A percentile compares a stretch with the other conserved stretches of the same genome.
Conservation (phyloP, 2,329 filamentous ascomycete genomes). For the Aspergillus texensis region DNA sequence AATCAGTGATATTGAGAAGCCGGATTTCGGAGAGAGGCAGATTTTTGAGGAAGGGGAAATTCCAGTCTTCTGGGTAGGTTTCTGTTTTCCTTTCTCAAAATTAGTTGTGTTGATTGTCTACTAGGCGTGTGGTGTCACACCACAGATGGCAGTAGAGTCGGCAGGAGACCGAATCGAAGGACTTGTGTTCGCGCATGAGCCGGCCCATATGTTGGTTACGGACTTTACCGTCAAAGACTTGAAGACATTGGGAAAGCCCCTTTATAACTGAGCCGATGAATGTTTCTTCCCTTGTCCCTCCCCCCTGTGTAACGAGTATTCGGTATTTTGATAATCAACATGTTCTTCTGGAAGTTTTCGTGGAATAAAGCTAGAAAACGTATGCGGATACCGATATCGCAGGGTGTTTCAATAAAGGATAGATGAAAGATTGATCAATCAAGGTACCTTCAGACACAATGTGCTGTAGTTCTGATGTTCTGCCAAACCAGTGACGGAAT, state of each 20-base stretch:
- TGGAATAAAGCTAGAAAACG: not conserved
- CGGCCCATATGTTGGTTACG: slow-evolving; percentile 64
- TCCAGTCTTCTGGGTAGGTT: slow-evolving; percentile 35
- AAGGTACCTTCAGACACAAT: not conserved
- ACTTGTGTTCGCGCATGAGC: slow-evolving; percentile 62
- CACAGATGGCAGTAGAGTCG: slow-evolving; percentile 65
- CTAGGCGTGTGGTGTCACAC: slow-evolving; percentile 68
- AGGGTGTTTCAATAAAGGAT: too few relatives aligned
- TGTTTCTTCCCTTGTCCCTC: not conserved
- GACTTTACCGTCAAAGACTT: slow-evolving; percentile 53
- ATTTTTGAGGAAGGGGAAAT: slow-evolving; percentile 41
- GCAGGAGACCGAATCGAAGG: slow-evolving; percentile 53
- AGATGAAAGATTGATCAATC: too few relatives aligned
- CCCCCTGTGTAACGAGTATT: not conserved
- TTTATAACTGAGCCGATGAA: not conserved
- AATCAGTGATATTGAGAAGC: slow-evolving; percentile 54
- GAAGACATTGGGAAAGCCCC: slow-evolving; percentile 13
- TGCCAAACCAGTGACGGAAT: not conserved
- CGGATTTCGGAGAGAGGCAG: slow-evolving; percentile 61
- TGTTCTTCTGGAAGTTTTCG: not conserved
- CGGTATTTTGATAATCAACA: accelerated
- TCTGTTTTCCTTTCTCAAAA: not conserved
- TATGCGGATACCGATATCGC: too few relatives aligned
- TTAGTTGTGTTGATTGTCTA: slow-evolving; percentile 47
- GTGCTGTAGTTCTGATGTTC: accelerated